A percentile compares a stretch with the other conserved stretches of the same genome.
phyloP scores from a whole-genome alignment of 2,329 filamentous ascomycete genomes.

The Verticillium longisporum region DNA sequence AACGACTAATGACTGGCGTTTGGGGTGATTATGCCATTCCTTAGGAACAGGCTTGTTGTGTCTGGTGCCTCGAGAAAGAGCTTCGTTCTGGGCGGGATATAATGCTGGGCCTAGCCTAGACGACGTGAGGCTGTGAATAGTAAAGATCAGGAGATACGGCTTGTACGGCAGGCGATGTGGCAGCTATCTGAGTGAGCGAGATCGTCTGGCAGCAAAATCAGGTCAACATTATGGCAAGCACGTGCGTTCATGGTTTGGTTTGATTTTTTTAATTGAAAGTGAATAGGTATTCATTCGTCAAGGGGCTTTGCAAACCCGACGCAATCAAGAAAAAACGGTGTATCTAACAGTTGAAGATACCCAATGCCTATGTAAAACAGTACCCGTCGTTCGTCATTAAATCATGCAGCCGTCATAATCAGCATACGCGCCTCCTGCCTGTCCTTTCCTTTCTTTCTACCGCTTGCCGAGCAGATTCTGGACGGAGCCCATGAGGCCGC shows the following conservation, averaged over 20 bases:
- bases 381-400: not conserved
- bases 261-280: not conserved
- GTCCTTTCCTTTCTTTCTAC: not conserved
- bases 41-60: not conserved
- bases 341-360: not conserved
- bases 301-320: not conserved
- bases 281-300: not conserved
- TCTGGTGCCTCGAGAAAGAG: not conserved
- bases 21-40: not conserved
- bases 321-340: not conserved
- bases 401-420: not conserved
- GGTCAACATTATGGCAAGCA: not conserved
- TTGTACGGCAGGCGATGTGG: too few relatives aligned
- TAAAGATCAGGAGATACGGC: too few relatives aligned
- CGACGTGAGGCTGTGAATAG: too few relatives aligned
- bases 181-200: too few relatives aligned
- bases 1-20: not conserved
- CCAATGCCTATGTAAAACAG: not conserved
- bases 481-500: constrained; percentile 15
- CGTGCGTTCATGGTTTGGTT: not conserved
- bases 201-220: not conserved
- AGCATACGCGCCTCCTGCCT: not conserved
- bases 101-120: not conserved
- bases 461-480: not conserved
- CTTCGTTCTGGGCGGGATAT: not conserved